Base-by-base conservation (phyloP, 176 grass and related monocot genomes). In the Oryza rufipogon region DNA sequence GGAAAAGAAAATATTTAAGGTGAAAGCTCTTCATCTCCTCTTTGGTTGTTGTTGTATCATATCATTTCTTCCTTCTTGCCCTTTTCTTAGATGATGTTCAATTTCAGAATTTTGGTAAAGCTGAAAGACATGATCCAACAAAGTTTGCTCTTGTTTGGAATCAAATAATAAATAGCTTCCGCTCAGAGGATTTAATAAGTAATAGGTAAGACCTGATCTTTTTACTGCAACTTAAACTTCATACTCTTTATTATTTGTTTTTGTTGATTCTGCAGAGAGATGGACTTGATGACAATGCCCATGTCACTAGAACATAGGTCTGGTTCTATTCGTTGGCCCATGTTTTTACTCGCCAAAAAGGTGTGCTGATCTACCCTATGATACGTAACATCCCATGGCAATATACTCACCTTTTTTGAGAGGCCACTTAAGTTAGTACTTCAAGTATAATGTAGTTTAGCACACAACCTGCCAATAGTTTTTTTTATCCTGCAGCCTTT, bases 211-310 rank as follows among this genome's bases (percentile, higher is more conserved):
- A 54, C 67, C 70, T 73, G 11, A 75, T 87, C 54, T 79, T 63
- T 51, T 44, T 39, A 12, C 9, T 79, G 70, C n/a, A 68, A 64
- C 72, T 82, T 68, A 74, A 23, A 28, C 20, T 51, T 88, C 63
- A 86, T 64, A 7, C 72, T 78, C 36, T 28, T 48, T 72, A 28
- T 41, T 52, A 34, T 19, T 15, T 33, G 70, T 81, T 68, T 86
- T 74, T 19, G 61, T 64, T 81, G 28, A 11, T 88, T 86, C 78
- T 87, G 44, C 51, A 98, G 95, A 90, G 95, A 98, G 79, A 90
- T 88, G 89, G 95, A 98, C 70, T 85, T 98, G 91, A 91, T 98
- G 91, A 91, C 76, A 73, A 98, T 98, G 95, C 95, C 95, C 68
- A 83, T 95, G 77, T 81, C 90, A 80, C 80, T 85, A 66, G 58